A percentile compares a stretch with the other conserved stretches of the same genome.
These are phyloP conservation scores for Suhomyces prunicola DNA, from an alignment of 805 yeast species.

Conservation along the genomic window DNA sequence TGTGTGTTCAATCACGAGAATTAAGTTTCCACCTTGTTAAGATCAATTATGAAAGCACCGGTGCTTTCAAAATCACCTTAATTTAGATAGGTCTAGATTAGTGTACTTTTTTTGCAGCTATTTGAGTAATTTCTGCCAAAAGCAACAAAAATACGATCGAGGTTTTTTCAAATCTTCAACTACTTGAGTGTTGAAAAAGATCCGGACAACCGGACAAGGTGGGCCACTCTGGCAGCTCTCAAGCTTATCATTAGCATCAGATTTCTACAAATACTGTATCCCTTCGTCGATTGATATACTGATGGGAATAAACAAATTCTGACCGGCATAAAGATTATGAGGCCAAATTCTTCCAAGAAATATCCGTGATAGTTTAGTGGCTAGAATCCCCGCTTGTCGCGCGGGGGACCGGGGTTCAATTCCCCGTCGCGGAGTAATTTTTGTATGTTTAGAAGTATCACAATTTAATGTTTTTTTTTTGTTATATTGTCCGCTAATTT, in stretches of 20 bases:
- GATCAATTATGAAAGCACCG: neutral
- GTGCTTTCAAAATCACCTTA: neutral
- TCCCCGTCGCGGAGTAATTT: constrained; percentile 9
- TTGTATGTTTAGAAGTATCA: too few species aligned
- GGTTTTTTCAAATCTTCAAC: too few species aligned
- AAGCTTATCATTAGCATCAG: too few species aligned
- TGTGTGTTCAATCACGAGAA: neutral
- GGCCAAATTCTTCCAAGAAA: neutral
- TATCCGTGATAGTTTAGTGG: constrained; percentile 6
- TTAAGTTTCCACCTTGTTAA: neutral
- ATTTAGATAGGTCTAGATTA: too few species aligned
- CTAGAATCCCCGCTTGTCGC: constrained; percentile 8
- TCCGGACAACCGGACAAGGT: too few species aligned
- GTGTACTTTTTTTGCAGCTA: neutral
- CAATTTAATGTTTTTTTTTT: neutral
- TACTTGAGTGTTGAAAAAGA: too few species aligned
- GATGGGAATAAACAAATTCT: too few species aligned
- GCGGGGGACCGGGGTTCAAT: constrained; percentile 8
- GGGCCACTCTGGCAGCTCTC: too few species aligned
- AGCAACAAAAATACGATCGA: too few species aligned
- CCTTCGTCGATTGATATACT: too few species aligned
- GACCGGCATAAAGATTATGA: neutral
- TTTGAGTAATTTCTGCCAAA: neutral
- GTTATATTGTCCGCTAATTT: neutral
- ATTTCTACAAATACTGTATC: too few species aligned